A percentile compares a stretch with the other conserved stretches of the same genome.
Conservation (phyloP, 257 asterid species). For the Petunia secreta region DNA sequence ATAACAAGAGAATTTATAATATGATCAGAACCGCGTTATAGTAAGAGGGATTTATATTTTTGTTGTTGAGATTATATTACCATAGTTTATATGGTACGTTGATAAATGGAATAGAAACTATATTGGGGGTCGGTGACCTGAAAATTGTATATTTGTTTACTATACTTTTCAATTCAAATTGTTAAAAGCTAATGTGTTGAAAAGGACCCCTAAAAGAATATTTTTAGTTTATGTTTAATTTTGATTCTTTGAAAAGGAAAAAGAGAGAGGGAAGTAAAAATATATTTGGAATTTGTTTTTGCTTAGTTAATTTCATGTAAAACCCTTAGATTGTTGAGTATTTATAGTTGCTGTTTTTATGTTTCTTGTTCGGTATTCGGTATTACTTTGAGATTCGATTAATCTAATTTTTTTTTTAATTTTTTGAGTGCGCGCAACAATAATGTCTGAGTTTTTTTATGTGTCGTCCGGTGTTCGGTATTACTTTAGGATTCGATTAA, state of each 20-base stretch:
- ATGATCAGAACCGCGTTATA: background rate
- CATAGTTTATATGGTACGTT: background rate
- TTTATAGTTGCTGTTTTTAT: background rate
- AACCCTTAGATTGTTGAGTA: background rate
- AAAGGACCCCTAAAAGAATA: background rate
- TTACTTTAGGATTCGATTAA: too few species aligned
- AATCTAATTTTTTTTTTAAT: too few species aligned
- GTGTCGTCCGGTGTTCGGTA: too few species aligned
- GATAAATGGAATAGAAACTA: background rate
- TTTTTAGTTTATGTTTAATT: background rate
- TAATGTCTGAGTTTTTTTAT: too few species aligned
- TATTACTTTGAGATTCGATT: too few species aligned
- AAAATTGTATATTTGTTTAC: too few species aligned
- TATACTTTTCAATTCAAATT: conserved; percentile 2
- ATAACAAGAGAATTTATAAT: background rate
- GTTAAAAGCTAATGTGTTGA: background rate
- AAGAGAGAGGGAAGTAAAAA: background rate
- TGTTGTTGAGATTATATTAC: background rate
- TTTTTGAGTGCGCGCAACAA: too few species aligned
- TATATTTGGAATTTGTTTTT: conserved; percentile 11
- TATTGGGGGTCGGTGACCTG: background rate
- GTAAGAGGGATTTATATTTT: background rate
- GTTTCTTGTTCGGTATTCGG: too few species aligned
- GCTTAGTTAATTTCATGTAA: background rate
- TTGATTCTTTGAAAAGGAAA: background rate